Evolutionary conservation across 768 basidiomycete species (phyloP), one percentile per base, ranked within the genome.

Genomic region (Dioszegia hungarica): DNA sequence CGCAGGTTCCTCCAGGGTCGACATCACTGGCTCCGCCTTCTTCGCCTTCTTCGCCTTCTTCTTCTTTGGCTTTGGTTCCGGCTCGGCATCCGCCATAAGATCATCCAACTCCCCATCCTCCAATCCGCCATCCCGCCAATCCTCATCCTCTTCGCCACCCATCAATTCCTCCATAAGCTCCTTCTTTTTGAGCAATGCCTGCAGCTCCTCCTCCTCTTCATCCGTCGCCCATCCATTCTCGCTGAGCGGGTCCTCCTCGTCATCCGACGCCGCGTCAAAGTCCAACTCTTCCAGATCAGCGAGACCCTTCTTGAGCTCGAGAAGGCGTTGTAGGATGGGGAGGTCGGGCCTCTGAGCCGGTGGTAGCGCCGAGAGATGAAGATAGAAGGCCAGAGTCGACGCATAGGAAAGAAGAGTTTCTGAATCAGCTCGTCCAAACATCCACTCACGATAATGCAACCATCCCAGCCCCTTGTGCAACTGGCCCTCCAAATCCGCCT

Each of bases 361-460:
- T 84, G 76, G 86, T 83, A 59, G 82, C 3, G 64, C 59, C 17
- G 88, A 84, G n/a, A 98, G 80, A 74, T 92, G 85, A 37, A 98
- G 79, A 78, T 94, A 97, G 78, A 92, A 97, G 0, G 92, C 88
- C 41, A 98, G 85, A 1, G 85, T 86, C 0, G 91, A 89, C 19
- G 89, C 82, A 70, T 98, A 98, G 9, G 92, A 90, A 34, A 95
- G 78, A 1, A 94, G 80, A 0, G 91, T 83, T 80, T 98, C 93
- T 97, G 74, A 31, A n/a, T 28, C 27, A 46, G 45, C 25, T 12
- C 14, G 29, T 47, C 41, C 22, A 37, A 5, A 20, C 3, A 38
- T 22, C 46, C 28, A 81, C 90, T 77, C 71, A 91, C 93, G 93
- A 72, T 94, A 89, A 77, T 94, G 86, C 40, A 93, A 37, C 74